Evolutionary conservation across 164 flowering plant species (phyloP), one percentile per base, ranked within the genome.

Genomic region (Magnolia officinalis): DNA sequence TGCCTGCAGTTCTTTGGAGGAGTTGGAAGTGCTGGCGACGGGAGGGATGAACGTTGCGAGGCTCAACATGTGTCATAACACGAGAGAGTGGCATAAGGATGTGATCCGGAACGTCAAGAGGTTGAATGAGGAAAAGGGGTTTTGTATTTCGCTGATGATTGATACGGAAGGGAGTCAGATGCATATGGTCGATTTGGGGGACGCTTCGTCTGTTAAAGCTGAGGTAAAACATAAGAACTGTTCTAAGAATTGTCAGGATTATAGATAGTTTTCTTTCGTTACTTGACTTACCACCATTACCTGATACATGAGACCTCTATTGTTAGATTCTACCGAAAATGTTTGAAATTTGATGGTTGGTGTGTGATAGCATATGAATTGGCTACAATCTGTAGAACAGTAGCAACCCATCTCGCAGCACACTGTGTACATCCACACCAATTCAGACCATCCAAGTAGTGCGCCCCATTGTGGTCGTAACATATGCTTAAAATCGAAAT

Each of bases 41-140:
- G 89, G 88, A 50, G 96, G 96, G 51, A 93, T 93, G 96, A 93
- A 90, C 79, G 89, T 93, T 49, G 98, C 91, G 10, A 83, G 96
- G 86, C 87, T 93, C 14, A 93, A 93, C 65, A 89, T 93, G 93
- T 89, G 96, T 76, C 96, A 91, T 72, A 88, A 84, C 79, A 80
- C 89, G 13, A 82, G 87, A 80, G 95, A 89, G n/a, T 91, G 95
- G 96, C 96, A 93, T 67, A 24, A 72, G 6, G 88, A 88, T 77
- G 92, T 90, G 75, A 90, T 93, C 79, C 83, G 86, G 87, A 89
- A 82, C 68, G 85, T 93, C 76, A 90, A 88, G 87, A 83, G 69
- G 86, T 78, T 93, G 85, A 91, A 93, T 83, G 86, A 87, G 74
- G 92, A 89, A 74, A 91, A 86, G 73, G 95, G 92, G 72, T 91